Evolutionary conservation across 2,329 filamentous ascomycete genomes (phyloP).

Genomic region (Scedosporium boydii): DNA sequence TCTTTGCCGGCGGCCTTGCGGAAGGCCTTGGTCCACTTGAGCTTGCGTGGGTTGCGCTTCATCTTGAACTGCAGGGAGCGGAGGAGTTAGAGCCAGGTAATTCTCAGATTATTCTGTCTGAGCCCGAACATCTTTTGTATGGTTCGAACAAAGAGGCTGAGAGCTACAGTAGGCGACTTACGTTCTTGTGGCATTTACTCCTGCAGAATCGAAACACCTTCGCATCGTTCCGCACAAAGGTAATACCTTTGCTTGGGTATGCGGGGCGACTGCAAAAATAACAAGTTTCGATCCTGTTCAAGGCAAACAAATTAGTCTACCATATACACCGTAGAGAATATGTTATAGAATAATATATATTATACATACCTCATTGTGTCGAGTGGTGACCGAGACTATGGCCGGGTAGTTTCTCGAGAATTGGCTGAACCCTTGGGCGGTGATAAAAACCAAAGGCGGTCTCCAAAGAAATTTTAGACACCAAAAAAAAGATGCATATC

Average conservation of each 20-base stretch:
- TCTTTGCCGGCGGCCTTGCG: constrained; percentile 70
- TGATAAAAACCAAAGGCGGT: constrained; percentile 5
- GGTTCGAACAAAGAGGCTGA: neutral
- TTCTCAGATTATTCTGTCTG: neutral
- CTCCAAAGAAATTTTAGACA: neutral
- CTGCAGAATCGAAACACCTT: constrained; percentile 47
- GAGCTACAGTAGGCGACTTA: constrained; percentile 16
- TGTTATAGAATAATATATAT: neutral
- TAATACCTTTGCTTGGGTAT: constrained; percentile 47
- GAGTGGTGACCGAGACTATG: neutral
- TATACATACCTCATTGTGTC: constrained; percentile 11
- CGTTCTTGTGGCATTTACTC: constrained; percentile 52
- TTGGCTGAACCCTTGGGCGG: constrained; percentile 2
- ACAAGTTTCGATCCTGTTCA: constrained; percentile 31
- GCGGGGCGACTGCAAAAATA: constrained; percentile 38
- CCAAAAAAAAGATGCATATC: constrained; percentile 1
- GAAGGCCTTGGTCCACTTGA: constrained; percentile 96
- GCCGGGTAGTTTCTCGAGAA: neutral
- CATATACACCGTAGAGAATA: neutral
- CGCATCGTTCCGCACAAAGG: constrained; percentile 40
- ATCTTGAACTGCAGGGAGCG: constrained; percentile 63
- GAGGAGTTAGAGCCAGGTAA: neutral
- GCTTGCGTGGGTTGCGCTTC: constrained; percentile 95
- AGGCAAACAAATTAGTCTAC: neutral
- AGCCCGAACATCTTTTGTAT: too few species aligned